Evolutionary conservation across 805 yeast genomes (phyloP).

Genomic region (Candida chauliodis): DNA sequence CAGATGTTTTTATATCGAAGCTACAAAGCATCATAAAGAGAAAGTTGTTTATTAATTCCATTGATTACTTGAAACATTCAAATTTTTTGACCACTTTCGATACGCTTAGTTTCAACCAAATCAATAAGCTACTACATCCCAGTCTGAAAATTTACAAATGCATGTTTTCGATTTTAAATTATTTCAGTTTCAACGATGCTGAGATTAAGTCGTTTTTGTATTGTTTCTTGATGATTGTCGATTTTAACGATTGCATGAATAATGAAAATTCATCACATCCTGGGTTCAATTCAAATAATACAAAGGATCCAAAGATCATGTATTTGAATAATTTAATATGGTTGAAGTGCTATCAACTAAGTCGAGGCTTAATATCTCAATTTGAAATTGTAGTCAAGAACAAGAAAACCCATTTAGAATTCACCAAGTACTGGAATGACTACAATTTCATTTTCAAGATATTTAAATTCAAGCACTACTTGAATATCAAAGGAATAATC

Average conservation of each 20-base stretch:
- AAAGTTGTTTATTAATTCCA: constrained; percentile 1
- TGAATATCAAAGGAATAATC: constrained; percentile 14
- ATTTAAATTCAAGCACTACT: constrained; percentile 17
- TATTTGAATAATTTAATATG: constrained; percentile 17
- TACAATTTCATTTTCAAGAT: constrained; percentile 18
- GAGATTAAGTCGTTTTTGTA: constrained; percentile 15
- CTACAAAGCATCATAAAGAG: neutral
- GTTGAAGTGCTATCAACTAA: constrained; percentile 16
- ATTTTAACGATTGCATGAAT: constrained; percentile 14
- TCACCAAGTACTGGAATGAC: constrained; percentile 11
- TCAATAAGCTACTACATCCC: constrained; percentile 2
- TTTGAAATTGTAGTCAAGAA: constrained; percentile 11
- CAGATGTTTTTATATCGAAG: neutral
- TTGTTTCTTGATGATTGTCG: constrained; percentile 18
- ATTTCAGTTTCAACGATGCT: neutral
- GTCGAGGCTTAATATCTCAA: constrained; percentile 12
- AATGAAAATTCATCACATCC: constrained; percentile 14
- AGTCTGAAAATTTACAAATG: neutral
- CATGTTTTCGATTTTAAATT: constrained; percentile 3
- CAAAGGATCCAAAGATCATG: constrained; percentile 2
- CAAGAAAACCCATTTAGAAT: neutral
- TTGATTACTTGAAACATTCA: neutral
- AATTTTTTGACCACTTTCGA: constrained; percentile 7
- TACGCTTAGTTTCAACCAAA: neutral
- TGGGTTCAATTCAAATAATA: constrained; percentile 20